Conservation (phyloP, 2,329 filamentous ascomycete genomes). For the Colletotrichum sp. region DNA sequence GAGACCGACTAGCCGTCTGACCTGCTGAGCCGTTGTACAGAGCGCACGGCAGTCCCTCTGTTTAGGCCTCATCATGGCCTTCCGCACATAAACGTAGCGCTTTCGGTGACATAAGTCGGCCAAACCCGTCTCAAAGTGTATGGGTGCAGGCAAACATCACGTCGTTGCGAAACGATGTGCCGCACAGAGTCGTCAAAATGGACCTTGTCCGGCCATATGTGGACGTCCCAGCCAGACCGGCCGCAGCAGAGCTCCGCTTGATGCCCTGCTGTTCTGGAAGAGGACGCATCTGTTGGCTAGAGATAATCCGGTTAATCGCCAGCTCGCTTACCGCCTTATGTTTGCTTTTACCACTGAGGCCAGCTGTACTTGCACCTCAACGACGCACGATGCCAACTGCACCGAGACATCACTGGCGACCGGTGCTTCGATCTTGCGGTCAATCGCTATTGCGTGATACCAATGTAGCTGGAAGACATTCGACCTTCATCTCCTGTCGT, state of each 20-base stretch:
- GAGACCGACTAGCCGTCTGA: neutral
- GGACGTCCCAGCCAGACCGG: neutral
- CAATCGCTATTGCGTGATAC: constrained; percentile 2
- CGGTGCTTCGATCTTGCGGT: constrained; percentile 10
- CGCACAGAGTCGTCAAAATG: neutral
- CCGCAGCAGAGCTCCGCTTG: neutral
- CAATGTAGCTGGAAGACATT: neutral
- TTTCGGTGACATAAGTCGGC: neutral
- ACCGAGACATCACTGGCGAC: constrained; percentile 13
- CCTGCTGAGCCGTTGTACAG: neutral
- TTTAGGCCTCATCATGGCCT: neutral
- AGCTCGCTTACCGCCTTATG: constrained; percentile 6
- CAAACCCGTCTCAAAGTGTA: neutral
- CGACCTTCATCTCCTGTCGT: neutral
- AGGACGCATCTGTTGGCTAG: neutral
- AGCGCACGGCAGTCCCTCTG: neutral
- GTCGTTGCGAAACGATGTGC: neutral
- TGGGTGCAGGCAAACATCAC: neutral
- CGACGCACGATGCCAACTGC: neutral
- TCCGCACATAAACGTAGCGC: neutral
- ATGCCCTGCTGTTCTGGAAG: neutral
- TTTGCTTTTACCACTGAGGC: neutral
- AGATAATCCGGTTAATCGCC: neutral
- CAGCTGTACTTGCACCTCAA: neutral
- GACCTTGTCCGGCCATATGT: neutral